A percentile compares a stretch with the other conserved stretches of the same genome.
phyloP scores from a whole-genome alignment of 768 basidiomycete genomes.

The Boletellus sp. region DNA sequence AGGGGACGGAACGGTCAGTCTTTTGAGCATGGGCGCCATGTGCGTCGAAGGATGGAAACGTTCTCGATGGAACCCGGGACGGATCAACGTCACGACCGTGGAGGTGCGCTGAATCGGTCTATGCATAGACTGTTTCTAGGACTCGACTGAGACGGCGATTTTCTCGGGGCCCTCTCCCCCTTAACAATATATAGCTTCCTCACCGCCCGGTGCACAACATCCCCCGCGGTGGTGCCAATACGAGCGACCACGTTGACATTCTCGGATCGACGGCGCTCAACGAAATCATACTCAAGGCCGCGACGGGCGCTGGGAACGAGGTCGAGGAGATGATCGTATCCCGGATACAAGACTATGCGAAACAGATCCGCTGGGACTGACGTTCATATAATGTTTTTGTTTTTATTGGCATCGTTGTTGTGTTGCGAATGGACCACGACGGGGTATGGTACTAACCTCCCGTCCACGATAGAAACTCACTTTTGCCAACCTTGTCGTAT shows the following conservation, averaged over 20 bases:
- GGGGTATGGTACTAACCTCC: not conserved
- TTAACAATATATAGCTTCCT: conserved; percentile 48
- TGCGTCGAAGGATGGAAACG: conserved; percentile 94
- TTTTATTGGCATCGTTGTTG: too few species aligned
- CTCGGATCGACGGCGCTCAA: conserved; percentile 77
- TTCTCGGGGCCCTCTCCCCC: too few species aligned
- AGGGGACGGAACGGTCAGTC: conserved; percentile 90
- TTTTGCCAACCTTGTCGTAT: too few species aligned
- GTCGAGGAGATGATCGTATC: conserved; percentile 70
- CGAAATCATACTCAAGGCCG: conserved; percentile 88
- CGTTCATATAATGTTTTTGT: conserved; percentile 4
- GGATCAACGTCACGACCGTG: conserved; percentile 82
- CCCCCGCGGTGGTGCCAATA: conserved; percentile 88
- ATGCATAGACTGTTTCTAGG: not conserved
- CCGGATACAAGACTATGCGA: conserved; percentile 71
- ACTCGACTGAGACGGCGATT: too few species aligned
- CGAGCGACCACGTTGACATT: conserved; percentile 88
- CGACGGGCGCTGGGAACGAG: conserved; percentile 75
- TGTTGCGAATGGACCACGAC: not conserved
- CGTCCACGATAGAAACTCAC: too few species aligned
- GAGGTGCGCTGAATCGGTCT: conserved; percentile 52
- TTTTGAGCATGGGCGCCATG: conserved; percentile 90
- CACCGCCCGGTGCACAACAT: conserved; percentile 71
- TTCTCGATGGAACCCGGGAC: conserved; percentile 84
- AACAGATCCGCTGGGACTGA: conserved; percentile 76